Percentiles rank a stretch among this genome's conserved stretches.
These are phyloP conservation scores for Cryphonectria naterciae DNA, from an alignment of 2,329 filamentous ascomycete species.

Conservation along the genomic window DNA sequence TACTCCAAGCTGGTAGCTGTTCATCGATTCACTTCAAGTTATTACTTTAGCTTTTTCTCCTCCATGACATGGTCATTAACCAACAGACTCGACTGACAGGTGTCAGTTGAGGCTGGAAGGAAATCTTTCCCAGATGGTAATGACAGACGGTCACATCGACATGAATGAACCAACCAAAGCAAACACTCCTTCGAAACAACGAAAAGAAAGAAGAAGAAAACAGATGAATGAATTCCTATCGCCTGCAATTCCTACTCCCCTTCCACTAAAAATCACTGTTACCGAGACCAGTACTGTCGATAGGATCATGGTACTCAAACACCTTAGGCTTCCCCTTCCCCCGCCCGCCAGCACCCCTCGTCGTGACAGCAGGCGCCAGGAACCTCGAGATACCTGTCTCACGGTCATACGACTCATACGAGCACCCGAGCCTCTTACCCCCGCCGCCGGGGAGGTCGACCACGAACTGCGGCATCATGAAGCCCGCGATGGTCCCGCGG, in stretches of 20 bases:
- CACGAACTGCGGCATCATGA: conserved; percentile 65
- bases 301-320: conserved; percentile 63
- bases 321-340: conserved; percentile 47
- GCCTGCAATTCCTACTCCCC: too few species aligned
- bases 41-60: too few species aligned
- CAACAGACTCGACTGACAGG: too few species aligned
- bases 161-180: too few species aligned
- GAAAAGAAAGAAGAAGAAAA: too few species aligned
- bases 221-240: background rate
- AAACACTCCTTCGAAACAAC: too few species aligned
- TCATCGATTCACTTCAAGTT: background rate
- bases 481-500: conserved; percentile 64
- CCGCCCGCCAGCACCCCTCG: conserved; percentile 49
- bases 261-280: background rate
- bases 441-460: conserved; percentile 67
- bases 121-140: too few species aligned
- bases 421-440: conserved; percentile 63
- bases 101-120: background rate
- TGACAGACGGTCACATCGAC: too few species aligned
- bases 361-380: conserved; percentile 55
- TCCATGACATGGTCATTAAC: too few species aligned
- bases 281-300: conserved; percentile 28
- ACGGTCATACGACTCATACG: conserved; percentile 57
- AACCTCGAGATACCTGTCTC: conserved; percentile 58
- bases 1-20: background rate